Evolutionary conservation across 768 basidiomycete genomes (phyloP), one percentile per base, ranked within the genome.

Genomic region (Inosperma sp.): DNA sequence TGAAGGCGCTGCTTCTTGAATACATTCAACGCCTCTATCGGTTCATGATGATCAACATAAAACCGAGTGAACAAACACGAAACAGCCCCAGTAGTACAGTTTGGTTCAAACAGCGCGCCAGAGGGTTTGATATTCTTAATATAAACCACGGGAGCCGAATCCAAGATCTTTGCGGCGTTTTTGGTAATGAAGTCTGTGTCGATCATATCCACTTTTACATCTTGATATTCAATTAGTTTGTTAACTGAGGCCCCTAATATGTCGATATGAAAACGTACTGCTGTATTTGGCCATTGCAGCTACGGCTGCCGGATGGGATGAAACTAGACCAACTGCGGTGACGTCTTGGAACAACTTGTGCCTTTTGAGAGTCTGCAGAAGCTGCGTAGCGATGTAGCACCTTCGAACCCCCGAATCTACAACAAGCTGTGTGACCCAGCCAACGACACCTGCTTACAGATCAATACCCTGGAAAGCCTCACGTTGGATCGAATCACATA

Each of bases 401-500:
- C 56, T 55, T n/a, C 69, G 67, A n/a, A 54, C 10, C 6, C 33
- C 14, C 8, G 21, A 17, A 29, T 62, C 49, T 4, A 69, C 67
- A 9, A 72, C 67, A 14, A 72, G 66, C 51, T 70, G 67, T 1
- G 69, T 69, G 6, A 70, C 48, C 69, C 69, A 71, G 26, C 64
- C 64, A 21, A 64, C 61, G 5, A 31, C 45, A 5, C 60, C 62
- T 67, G 41, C 13, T 22, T 13, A 16, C 25, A 21, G 16, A 48
- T 9, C 7, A 23, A 22, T 7, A 9, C 31, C 27, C 35, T 26
- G n/a, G 3, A 23, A 10, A 6, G 23, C 8, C 43, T 29, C 5
- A 16, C 29, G 1, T 49, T 23, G 41, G 13, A 16, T 8, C 14
- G 33, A 26, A 23, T 22, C 14, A 45, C 54, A 35, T 27, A 59